Conservation (phyloP, 768 basidiomycete species). For the Suillus plorans region DNA sequence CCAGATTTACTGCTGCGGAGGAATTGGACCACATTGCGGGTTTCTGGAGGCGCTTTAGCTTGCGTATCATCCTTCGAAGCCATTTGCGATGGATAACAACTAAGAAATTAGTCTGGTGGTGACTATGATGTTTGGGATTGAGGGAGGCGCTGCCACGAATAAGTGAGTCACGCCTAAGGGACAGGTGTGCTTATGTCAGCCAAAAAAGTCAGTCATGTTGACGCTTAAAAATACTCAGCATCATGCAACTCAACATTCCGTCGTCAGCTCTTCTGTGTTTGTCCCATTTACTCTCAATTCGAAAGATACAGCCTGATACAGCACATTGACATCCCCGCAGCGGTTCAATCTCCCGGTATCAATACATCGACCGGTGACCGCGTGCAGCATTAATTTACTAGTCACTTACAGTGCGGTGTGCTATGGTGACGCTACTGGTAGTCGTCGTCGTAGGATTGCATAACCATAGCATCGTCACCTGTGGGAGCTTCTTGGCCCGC, state of each 20-base stretch:
- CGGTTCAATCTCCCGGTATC: not conserved
- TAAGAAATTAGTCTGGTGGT: not conserved
- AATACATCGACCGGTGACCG: not conserved
- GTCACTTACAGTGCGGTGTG: not conserved
- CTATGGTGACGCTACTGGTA: not conserved
- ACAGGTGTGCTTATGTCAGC: not conserved
- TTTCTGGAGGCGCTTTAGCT: constrained; percentile 72
- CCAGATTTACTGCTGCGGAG: constrained; percentile 83
- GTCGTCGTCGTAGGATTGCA: not conserved
- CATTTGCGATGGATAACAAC: constrained; percentile 21
- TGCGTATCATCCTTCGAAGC: constrained; percentile 64
- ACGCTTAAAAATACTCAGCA: not conserved
- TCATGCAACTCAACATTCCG: not conserved
- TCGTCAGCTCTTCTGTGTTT: not conserved
- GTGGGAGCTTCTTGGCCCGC: not conserved
- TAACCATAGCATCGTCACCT: not conserved
- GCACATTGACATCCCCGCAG: not conserved
- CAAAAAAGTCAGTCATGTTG: not conserved
- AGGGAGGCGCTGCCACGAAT: not conserved
- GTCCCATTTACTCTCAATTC: not conserved
- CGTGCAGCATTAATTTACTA: not conserved
- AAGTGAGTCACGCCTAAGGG: not conserved
- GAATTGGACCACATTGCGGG: constrained; percentile 83
- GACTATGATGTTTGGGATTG: not conserved
- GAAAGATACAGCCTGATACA: not conserved